Conservation (phyloP, 495 filamentous ascomycete genomes). For the Poronia punctata region DNA sequence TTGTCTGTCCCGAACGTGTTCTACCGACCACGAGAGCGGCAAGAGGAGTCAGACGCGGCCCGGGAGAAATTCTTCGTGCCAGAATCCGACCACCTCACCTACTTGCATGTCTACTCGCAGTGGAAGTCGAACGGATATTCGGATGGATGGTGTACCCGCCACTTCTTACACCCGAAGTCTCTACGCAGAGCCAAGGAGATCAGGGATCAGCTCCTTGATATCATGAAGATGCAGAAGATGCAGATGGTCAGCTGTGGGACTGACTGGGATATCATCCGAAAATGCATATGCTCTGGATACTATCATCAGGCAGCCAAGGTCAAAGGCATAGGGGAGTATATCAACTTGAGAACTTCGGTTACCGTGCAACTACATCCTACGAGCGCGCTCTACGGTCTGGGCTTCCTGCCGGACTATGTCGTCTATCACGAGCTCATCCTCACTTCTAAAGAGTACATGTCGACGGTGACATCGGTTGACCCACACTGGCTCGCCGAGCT, state of each 20-base stretch:
- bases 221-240: slow-evolving; percentile 94
- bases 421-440: slow-evolving; percentile 98
- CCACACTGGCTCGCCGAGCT: slow-evolving; percentile 97
- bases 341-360: slow-evolving; percentile 91
- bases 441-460: slow-evolving; percentile 98
- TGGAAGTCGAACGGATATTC: slow-evolving; percentile 89
- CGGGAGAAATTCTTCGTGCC: slow-evolving; percentile 99
- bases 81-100: slow-evolving; percentile 93
- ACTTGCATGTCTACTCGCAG: slow-evolving; percentile 91
- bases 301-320: slow-evolving; percentile 98
- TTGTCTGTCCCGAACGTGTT: slow-evolving; percentile 94
- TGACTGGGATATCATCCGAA: slow-evolving; percentile 92
- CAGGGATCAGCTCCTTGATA: slow-evolving; percentile 84
- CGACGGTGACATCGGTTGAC: slow-evolving; percentile 91
- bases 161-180: slow-evolving; percentile 91
- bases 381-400: slow-evolving; percentile 82
- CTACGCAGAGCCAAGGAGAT: slow-evolving; percentile 89
- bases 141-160: slow-evolving; percentile 84
- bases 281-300: slow-evolving; percentile 95
- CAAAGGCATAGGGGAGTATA: slow-evolving; percentile 94
- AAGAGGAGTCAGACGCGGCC: slow-evolving; percentile 92
- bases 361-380: slow-evolving; percentile 93
- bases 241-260: slow-evolving; percentile 80
- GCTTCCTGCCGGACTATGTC: slow-evolving; percentile 93
- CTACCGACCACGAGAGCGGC: slow-evolving; percentile 93